phyloP scores from a whole-genome alignment of 2,329 filamentous ascomycete species.

The Fusarium begoniae region DNA sequence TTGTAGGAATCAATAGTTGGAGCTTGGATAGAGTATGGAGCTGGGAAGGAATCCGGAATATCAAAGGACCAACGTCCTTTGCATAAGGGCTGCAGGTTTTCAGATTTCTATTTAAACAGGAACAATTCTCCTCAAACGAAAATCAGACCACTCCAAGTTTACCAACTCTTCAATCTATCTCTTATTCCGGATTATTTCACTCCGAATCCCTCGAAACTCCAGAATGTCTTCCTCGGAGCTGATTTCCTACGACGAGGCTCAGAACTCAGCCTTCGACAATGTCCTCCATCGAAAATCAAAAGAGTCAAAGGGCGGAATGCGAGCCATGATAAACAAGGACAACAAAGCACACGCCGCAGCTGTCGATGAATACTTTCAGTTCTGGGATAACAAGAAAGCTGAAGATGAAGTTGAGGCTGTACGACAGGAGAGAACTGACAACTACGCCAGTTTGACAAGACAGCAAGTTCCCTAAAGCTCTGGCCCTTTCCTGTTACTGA shows the following conservation, averaged over 20 bases:
- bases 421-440: slow-evolving; percentile 73
- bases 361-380: slow-evolving; percentile 88
- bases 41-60: background rate
- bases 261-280: slow-evolving; percentile 87
- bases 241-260: slow-evolving; percentile 79
- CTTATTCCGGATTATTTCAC: fast-evolving
- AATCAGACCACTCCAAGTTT: background rate
- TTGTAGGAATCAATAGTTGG: background rate
- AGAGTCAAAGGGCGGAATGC: slow-evolving; percentile 72
- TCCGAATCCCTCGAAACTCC: background rate
- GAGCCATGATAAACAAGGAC: slow-evolving; percentile 85
- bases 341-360: slow-evolving; percentile 75
- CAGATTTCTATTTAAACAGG: slow-evolving; percentile 17
- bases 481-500: fast-evolving
- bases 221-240: slow-evolving; percentile 55
- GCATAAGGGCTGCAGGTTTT: background rate
- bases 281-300: slow-evolving; percentile 77
- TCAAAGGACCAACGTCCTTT: background rate
- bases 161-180: fast-evolving
- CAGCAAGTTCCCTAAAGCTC: slow-evolving; percentile 66
- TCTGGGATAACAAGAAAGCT: slow-evolving; percentile 83
- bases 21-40: background rate
- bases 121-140: background rate
- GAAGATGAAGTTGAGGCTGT: slow-evolving; percentile 79
- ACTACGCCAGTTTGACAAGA: slow-evolving; percentile 88